Conservation (phyloP, 805 yeast genomes). For the Yarrowia phangngaensis region DNA sequence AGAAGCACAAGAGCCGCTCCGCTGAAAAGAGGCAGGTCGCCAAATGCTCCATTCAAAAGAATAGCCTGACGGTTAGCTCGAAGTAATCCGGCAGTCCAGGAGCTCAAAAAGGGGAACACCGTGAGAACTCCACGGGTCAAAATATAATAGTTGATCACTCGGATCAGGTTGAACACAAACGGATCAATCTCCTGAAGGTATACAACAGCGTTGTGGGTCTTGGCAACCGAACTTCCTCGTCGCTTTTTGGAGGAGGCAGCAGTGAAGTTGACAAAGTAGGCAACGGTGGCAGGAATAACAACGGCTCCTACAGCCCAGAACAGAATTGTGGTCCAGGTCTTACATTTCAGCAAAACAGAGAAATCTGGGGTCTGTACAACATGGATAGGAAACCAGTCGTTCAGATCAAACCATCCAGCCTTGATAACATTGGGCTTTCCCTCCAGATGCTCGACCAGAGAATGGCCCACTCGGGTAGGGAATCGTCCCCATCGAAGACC, state of each 20-base stretch:
- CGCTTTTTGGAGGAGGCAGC: slow-evolving; percentile 26
- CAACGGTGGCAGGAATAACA: slow-evolving; percentile 35
- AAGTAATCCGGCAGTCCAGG: slow-evolving; percentile 27
- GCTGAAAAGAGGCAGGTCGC: slow-evolving; percentile 39
- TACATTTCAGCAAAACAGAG: slow-evolving; percentile 21
- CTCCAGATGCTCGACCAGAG: slow-evolving; percentile 22
- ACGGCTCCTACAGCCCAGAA: slow-evolving; percentile 34
- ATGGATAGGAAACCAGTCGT: slow-evolving; percentile 26
- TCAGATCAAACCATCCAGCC: slow-evolving; percentile 25
- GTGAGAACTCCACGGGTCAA: slow-evolving; percentile 32
- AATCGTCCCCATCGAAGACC: slow-evolving; percentile 26
- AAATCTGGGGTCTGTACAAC: slow-evolving; percentile 29
- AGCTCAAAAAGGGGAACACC: slow-evolving; percentile 29
- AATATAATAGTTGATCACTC: slow-evolving; percentile 44
- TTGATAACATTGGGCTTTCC: slow-evolving; percentile 16
- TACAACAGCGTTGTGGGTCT: slow-evolving; percentile 26
- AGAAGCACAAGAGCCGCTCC: slow-evolving; percentile 37
- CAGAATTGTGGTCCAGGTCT: slow-evolving; percentile 35
- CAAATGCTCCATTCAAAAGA: slow-evolving; percentile 35
- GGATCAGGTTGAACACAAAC: slow-evolving; percentile 49
- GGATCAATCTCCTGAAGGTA: slow-evolving; percentile 47
- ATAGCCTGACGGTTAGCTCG: slow-evolving; percentile 27
- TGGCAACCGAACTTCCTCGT: slow-evolving; percentile 27
- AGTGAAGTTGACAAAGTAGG: slow-evolving; percentile 40
- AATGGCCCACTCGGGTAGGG: slow-evolving; percentile 26